Conservation (phyloP, 177 flowering plant species). For the Telopea speciosissima region DNA sequence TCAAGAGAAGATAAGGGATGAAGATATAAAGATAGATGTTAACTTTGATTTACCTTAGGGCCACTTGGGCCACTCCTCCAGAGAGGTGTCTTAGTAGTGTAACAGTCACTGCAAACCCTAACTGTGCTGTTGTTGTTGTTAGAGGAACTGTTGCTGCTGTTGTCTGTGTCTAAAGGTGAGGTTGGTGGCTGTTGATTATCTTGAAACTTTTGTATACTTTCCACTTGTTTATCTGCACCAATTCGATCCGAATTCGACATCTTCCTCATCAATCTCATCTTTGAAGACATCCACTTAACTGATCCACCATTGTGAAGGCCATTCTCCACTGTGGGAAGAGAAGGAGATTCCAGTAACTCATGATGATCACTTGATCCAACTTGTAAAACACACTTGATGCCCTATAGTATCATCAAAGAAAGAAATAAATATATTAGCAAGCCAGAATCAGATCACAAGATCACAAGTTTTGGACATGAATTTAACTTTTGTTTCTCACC, state of each 20-base stretch:
- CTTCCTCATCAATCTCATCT: conserved; percentile 69
- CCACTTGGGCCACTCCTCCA: conserved; percentile 96
- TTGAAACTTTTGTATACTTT: conserved; percentile 11
- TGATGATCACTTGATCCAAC: conserved; percentile 29
- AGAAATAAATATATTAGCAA: neutral
- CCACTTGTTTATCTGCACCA: neutral
- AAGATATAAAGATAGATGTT: too few species aligned
- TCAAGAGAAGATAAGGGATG: too few species aligned
- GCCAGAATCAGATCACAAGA: conserved; percentile 2
- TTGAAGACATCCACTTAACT: conserved; percentile 63
- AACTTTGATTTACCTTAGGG: conserved; percentile 66
- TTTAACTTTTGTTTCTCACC: conserved; percentile 15
- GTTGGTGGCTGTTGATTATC: conserved; percentile 19
- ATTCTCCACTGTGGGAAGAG: conserved; percentile 10
- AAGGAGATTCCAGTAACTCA: conserved; percentile 11
- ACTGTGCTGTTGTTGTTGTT: conserved; percentile 27
- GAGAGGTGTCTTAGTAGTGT: conserved; percentile 92
- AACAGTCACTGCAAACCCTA: conserved; percentile 80
- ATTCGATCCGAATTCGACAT: conserved; percentile 34
- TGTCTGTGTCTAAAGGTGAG: conserved; percentile 14
- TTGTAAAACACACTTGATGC: conserved; percentile 10
- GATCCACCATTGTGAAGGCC: conserved; percentile 14
- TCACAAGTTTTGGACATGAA: neutral
- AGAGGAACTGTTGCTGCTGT: conserved; percentile 21
- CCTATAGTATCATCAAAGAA: conserved; percentile 22